Base-by-base conservation (phyloP, 148 eudicot species). In the Rhododendron simsii region DNA sequence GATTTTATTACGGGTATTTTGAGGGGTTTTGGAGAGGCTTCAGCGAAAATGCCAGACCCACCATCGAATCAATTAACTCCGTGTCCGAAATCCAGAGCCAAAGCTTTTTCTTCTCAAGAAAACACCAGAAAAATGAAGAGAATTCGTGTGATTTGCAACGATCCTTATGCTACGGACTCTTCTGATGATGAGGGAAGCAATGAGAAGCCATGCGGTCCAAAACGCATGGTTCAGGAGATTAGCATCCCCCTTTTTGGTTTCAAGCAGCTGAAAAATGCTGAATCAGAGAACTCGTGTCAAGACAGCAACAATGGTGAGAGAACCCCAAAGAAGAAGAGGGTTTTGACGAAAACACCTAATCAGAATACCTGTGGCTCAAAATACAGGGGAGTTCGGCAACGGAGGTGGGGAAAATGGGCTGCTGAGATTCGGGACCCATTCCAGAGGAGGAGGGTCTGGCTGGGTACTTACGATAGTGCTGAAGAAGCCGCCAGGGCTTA, bases 321-420 rank as follows among this genome's bases (percentile, higher is more conserved):
- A 88, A 86, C 82, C 80, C 77, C 86, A 5, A 89, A 78, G 18
- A 91, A 87, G 82, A 92, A 77, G 79, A 87, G 90, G 86, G 92
- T 85, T 87, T 90, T 84, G 50, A 77, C 83, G 0, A 88, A 79
- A 77, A 63, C 84, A 81, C 59, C 45, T 61, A 78, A 86, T 44
- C 6, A 26, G 15, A 88, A 57, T 63, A 39, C 87, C 0, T 6
- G 63, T 45, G 81, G 84, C 41, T 87, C 87, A 2, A 94, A 92
- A 81, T 94, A 88, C 81, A 81, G 92, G 55, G 99, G 99, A 15
- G 99, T 96, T 50, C 92, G 99, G 79, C 96, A 90, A 76, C 84
- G 99, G 39, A 93, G 92, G 78, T 96, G 98, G 98, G 99, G 99
- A 1, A 95, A 94, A 91, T 96, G 95, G 95, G 99, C 98, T 2